phyloP scores from a whole-genome alignment of 768 basidiomycete genomes.

The Trametes meyenii region DNA sequence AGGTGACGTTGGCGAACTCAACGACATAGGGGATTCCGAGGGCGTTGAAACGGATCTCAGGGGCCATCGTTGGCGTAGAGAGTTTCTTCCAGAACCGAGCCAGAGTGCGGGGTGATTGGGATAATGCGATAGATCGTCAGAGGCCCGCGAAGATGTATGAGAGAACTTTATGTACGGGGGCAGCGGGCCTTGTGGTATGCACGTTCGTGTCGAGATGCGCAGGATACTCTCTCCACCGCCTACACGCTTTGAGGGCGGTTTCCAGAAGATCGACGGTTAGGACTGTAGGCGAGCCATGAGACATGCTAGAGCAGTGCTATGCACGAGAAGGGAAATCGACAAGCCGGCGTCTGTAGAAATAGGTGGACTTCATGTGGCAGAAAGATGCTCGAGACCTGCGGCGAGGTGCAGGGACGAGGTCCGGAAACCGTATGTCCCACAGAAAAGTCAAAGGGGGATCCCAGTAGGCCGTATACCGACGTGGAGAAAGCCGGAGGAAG shows the following conservation, averaged over 20 bases:
- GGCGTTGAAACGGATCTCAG: slow-evolving; percentile 36
- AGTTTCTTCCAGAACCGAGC: slow-evolving; percentile 27
- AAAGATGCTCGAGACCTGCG: not conserved
- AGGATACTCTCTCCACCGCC: not conserved
- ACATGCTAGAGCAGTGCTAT: slow-evolving; percentile 11
- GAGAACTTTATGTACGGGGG: slow-evolving; percentile 3
- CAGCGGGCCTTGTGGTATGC: slow-evolving; percentile 17
- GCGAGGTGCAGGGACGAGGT: not conserved
- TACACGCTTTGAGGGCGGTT: not conserved
- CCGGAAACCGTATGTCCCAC: slow-evolving; percentile 3
- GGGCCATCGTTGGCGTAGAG: slow-evolving; percentile 24
- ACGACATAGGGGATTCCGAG: slow-evolving; percentile 40
- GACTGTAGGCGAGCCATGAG: not conserved
- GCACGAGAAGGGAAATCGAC: slow-evolving; percentile 4
- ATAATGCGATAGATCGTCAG: slow-evolving; percentile 4
- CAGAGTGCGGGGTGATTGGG: slow-evolving; percentile 1
- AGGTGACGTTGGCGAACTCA: slow-evolving; percentile 39
- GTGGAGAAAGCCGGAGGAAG: not conserved
- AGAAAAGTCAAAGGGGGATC: not conserved
- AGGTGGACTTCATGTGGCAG: not conserved
- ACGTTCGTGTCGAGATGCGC: slow-evolving; percentile 2
- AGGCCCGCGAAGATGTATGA: not conserved
- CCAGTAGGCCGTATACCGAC: not conserved
- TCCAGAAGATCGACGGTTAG: slow-evolving; percentile 5
- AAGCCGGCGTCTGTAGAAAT: not conserved